phyloP scores from a whole-genome alignment of 441 rosid genomes.

The Metrosideros polymorpha region DNA sequence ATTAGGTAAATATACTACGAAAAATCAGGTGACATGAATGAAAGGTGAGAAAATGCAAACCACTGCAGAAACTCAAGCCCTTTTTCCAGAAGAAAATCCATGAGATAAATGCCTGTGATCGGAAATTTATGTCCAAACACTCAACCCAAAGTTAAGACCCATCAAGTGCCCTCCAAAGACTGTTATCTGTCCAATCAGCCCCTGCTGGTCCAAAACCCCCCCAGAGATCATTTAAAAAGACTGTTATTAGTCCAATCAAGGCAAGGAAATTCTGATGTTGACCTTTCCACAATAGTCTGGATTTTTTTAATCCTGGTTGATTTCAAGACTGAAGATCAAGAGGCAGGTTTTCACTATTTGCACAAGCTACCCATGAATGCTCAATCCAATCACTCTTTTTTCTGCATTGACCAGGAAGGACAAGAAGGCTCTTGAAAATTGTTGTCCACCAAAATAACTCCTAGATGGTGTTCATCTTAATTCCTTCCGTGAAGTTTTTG shows the following conservation, averaged over 20 bases:
- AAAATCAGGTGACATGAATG: background rate
- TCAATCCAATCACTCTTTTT: background rate
- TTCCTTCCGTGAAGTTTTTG: background rate
- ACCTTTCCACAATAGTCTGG: background rate
- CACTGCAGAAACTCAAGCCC: background rate
- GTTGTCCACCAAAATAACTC: background rate
- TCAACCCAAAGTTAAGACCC: background rate
- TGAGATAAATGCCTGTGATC: background rate
- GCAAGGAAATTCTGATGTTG: background rate
- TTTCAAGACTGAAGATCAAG: background rate
- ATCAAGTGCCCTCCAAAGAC: background rate
- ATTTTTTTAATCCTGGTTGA: background rate
- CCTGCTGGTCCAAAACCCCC: background rate
- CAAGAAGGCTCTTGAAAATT: background rate
- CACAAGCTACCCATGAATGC: background rate
- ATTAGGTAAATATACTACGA: background rate
- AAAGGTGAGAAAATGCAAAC: background rate
- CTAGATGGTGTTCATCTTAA: background rate
- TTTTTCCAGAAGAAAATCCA: background rate
- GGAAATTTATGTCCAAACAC: background rate
- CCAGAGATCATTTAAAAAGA: background rate
- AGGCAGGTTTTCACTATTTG: background rate
- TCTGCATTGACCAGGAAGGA: background rate
- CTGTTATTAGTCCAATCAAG: background rate
- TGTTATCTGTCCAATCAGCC: background rate